phyloP scores from a whole-genome alignment of 768 basidiomycete genomes.

The Leccinum fibrillosum region DNA sequence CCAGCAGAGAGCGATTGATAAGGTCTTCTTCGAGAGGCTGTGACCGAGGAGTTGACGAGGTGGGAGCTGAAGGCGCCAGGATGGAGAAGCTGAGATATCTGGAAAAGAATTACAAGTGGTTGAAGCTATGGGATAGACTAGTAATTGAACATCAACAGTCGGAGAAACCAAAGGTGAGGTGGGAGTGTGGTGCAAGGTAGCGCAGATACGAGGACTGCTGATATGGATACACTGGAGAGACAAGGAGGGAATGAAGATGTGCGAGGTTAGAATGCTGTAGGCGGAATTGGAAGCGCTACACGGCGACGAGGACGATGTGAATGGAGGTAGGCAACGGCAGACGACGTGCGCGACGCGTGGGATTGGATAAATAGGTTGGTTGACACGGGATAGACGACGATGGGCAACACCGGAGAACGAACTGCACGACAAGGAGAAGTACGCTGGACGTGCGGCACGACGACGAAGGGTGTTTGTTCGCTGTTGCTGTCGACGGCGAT shows the following conservation, averaged over 20 bases:
- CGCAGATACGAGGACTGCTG: slow-evolving; percentile 35
- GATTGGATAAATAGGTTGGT: slow-evolving; percentile 36
- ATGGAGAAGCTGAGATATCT: slow-evolving; percentile 32
- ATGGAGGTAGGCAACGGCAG: slow-evolving; percentile 17
- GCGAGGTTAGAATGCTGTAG: slow-evolving; percentile 28
- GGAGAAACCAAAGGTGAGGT: slow-evolving; percentile 26
- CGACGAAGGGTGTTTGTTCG: slow-evolving; percentile 40
- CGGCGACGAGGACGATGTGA: slow-evolving; percentile 25
- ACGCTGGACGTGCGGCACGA: slow-evolving; percentile 34
- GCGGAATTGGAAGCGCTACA: slow-evolving; percentile 27
- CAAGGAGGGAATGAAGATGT: slow-evolving; percentile 24
- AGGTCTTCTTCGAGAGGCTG: slow-evolving; percentile 62
- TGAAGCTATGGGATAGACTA: slow-evolving; percentile 30
- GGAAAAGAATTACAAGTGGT: slow-evolving; percentile 29
- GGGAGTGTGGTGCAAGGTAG: slow-evolving; percentile 31
- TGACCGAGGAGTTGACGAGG: slow-evolving; percentile 26
- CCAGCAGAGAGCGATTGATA: slow-evolving; percentile 81
- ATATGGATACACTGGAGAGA: slow-evolving; percentile 43
- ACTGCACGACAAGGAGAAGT: slow-evolving; percentile 16
- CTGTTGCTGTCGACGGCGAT: slow-evolving; percentile 48
- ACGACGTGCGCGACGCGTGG: slow-evolving; percentile 50
- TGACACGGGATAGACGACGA: slow-evolving; percentile 21
- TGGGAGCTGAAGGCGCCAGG: slow-evolving; percentile 49
- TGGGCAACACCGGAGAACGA: slow-evolving; percentile 22
- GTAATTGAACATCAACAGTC: slow-evolving; percentile 44